phyloP scores from a whole-genome alignment of 306 rosid species.

The Rosa lucieae region DNA sequence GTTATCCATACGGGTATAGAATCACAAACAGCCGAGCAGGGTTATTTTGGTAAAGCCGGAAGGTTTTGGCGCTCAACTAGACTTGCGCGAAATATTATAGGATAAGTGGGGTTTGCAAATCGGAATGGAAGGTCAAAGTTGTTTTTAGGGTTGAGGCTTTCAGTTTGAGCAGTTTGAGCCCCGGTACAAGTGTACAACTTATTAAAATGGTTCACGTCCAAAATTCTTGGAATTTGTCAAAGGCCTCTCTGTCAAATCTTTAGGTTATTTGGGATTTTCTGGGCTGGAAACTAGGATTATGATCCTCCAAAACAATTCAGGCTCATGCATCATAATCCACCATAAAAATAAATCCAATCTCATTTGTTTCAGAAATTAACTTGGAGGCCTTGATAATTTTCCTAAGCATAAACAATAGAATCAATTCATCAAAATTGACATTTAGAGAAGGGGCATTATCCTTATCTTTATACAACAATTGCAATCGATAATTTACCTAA shows the following conservation, averaged over 20 bases:
- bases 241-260: too few species aligned
- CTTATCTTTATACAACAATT: too few species aligned
- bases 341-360: background rate
- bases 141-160: background rate
- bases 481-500: too few species aligned
- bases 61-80: slow-evolving; percentile 42
- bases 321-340: background rate
- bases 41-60: background rate
- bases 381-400: too few species aligned
- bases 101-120: slow-evolving; percentile 14
- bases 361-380: too few species aligned
- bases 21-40: background rate
- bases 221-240: background rate
- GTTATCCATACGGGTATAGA: background rate
- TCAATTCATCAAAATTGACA: too few species aligned
- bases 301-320: background rate
- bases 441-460: too few species aligned
- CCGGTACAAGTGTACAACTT: background rate
- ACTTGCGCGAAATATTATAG: slow-evolving; percentile 2
- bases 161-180: background rate
- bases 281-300: background rate
- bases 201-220: slow-evolving; percentile 1
- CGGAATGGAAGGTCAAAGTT: slow-evolving; percentile 1
- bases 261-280: background rate
- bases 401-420: too few species aligned